Base-by-base conservation (phyloP, 768 basidiomycete genomes). In the Lactifluus echinatus region DNA sequence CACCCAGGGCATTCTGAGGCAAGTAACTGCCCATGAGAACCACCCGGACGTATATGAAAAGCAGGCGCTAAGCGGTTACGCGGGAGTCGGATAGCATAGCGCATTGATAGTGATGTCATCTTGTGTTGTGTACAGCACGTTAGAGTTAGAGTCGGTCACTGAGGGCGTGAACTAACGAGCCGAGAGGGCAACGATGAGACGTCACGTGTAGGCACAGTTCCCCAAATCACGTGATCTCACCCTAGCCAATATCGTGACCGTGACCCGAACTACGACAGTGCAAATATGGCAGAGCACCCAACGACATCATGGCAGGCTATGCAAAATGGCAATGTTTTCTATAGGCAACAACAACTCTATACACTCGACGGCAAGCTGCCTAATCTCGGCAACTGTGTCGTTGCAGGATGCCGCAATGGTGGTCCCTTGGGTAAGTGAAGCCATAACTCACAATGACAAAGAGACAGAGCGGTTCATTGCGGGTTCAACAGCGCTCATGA, bases 301-400 rank as follows among this genome's bases (percentile, higher is more conserved):
- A 89, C 89, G 2, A 70, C 82, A 29, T 79, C 81, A 70, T 98
- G 95, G 95, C 85, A 94, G 69, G 81, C 93, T 42, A 90, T 96
- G 85, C 81, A 85, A 69, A 82, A 88, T 66, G 88, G 87, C 24
- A 83, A 76, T 64, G 88, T 86, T 31, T 98, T 96, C 74, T 97
- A 97, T 67, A 75, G 86, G 67, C 78, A 87, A 53, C 83, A 93
- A 63, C 86, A 87, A 60, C 75, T 93, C 23, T 98, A 97, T 68
- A 81, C 86, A 1, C 82, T 91, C 54, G 76, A 82, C 12, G 92
- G 87, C 64, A 87, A 87, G 65, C 73, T 91, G 5, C 85, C 85
- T 3, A 81, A 89, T 68, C 72, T 98, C 28, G 75, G 76, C 19
- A 90, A 95, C 70, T 90, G 87, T 68, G 73, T 89, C 53, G 71